Evolutionary conservation across 2,329 filamentous ascomycete species (phyloP).

Genomic region (Talaromyces sp.): DNA sequence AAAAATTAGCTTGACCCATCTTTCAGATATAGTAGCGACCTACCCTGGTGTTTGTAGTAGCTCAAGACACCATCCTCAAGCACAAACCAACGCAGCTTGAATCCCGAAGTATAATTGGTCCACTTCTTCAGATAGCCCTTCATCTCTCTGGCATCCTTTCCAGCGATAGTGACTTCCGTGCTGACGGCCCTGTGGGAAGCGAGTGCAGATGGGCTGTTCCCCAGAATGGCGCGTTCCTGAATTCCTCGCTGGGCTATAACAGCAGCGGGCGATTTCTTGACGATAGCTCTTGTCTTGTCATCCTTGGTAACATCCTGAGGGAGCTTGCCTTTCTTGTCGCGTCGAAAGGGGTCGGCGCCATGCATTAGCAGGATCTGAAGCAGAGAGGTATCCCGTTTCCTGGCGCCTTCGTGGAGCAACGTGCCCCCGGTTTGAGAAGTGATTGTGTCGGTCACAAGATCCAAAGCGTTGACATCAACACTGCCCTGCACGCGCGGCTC

Average conservation of each 20-base stretch:
- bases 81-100: conserved; percentile 96
- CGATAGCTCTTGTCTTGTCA: conserved; percentile 76
- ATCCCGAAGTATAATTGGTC: conserved; percentile 97
- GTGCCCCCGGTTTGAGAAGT: conserved; percentile 84
- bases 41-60: conserved; percentile 94
- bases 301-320: conserved; percentile 96
- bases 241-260: conserved; percentile 91
- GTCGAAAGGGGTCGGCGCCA: conserved; percentile 89
- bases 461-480: conserved; percentile 86
- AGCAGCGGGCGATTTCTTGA: conserved; percentile 91
- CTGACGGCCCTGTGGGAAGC: conserved; percentile 34
- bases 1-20: conserved; percentile 3
- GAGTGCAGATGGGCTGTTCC: conserved; percentile 59
- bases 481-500: conserved; percentile 80
- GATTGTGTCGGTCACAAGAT: conserved; percentile 73
- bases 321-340: conserved; percentile 90
- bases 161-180: conserved; percentile 55
- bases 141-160: conserved; percentile 90
- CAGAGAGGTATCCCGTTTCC: conserved; percentile 77
- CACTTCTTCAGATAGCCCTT: conserved; percentile 99
- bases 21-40: conserved; percentile 4
- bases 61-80: conserved; percentile 94
- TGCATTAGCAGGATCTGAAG: conserved; percentile 89
- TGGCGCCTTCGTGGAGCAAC: conserved; percentile 85
- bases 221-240: conserved; percentile 93